phyloP scores from a whole-genome alignment of 1,284 basidiomycete genomes.

The Rhizoctonia solani region DNA sequence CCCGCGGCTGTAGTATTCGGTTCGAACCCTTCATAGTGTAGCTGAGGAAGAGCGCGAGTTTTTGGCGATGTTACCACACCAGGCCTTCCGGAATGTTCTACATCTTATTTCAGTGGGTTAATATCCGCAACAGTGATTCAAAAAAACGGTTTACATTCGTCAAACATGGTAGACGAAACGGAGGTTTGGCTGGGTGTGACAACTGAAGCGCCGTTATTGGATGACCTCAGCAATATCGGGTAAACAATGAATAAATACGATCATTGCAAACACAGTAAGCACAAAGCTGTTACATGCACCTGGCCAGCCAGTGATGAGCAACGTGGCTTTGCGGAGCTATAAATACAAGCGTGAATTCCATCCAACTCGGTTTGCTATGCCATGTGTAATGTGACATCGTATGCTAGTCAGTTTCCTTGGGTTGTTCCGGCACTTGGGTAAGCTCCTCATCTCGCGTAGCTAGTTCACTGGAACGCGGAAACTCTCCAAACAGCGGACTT shows the following conservation, averaged over 20 bases:
- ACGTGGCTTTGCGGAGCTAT: constrained; percentile 33
- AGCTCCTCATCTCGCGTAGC: constrained; percentile 22
- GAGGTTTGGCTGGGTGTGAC: neutral
- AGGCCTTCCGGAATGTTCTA: constrained; percentile 73
- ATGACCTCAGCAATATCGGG: constrained; percentile 8
- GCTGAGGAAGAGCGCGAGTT: constrained; percentile 54
- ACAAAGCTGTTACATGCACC: constrained; percentile 6
- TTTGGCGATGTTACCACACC: constrained; percentile 50
- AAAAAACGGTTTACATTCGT: constrained; percentile 68
- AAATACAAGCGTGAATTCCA: constrained; percentile 23
- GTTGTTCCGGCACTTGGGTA: constrained; percentile 30
- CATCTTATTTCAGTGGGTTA: constrained; percentile 56
- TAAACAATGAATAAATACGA: constrained; percentile 29
- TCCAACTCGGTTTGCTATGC: neutral
- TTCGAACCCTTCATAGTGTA: constrained; percentile 88
- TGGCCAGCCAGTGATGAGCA: constrained; percentile 21
- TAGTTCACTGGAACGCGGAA: neutral
- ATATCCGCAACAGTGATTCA: constrained; percentile 2
- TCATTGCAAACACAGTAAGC: constrained; percentile 11
- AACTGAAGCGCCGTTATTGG: constrained; percentile 9
- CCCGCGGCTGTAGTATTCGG: constrained; percentile 58
- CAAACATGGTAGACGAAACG: constrained; percentile 61
- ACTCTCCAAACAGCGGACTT: constrained; percentile 32
- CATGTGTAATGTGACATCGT: neutral
- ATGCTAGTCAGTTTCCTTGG: constrained; percentile 21